These are phyloP conservation scores for Pestalotiopsis sp. DNA, from an alignment of 2,329 filamentous ascomycete species.

Conservation along the genomic window DNA sequence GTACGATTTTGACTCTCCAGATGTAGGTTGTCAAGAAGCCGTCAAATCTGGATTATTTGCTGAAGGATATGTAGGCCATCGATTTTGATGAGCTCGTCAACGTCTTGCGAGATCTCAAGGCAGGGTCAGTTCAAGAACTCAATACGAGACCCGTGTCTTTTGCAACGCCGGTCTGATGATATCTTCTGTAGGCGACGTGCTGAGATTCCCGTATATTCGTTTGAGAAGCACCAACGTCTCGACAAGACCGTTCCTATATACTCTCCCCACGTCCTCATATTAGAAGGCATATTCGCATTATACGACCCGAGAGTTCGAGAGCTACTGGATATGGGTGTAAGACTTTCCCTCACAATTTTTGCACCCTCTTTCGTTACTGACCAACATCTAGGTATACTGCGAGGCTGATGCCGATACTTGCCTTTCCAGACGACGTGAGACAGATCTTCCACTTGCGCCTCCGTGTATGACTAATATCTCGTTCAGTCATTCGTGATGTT, in stretches of 20 bases:
- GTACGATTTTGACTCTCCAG: conserved; percentile 93
- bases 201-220: conserved; percentile 94
- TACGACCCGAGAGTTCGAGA: conserved; percentile 86
- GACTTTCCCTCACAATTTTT: neutral
- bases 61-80: conserved; percentile 60
- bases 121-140: conserved; percentile 66
- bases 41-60: no score
- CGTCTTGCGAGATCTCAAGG: conserved; percentile 80
- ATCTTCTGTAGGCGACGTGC: conserved; percentile 68
- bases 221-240: conserved; percentile 83
- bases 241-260: conserved; percentile 86
- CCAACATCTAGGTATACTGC: conserved; percentile 75
- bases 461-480: conserved; percentile 17
- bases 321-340: conserved; percentile 85
- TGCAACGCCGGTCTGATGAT: neutral
- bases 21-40: no score
- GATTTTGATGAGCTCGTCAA: conserved; percentile 91
- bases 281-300: conserved; percentile 95
- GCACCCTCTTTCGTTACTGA: conserved; percentile 13
- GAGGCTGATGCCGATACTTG: conserved; percentile 96
- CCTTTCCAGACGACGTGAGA: conserved; percentile 80
- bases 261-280: conserved; percentile 90
- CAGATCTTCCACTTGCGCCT: conserved; percentile 17
- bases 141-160: neutral
- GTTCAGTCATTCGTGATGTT: conserved; percentile 80